These are phyloP conservation scores for Turnera subulata DNA, from an alignment of 345 rosid species.

Conservation along the genomic window DNA sequence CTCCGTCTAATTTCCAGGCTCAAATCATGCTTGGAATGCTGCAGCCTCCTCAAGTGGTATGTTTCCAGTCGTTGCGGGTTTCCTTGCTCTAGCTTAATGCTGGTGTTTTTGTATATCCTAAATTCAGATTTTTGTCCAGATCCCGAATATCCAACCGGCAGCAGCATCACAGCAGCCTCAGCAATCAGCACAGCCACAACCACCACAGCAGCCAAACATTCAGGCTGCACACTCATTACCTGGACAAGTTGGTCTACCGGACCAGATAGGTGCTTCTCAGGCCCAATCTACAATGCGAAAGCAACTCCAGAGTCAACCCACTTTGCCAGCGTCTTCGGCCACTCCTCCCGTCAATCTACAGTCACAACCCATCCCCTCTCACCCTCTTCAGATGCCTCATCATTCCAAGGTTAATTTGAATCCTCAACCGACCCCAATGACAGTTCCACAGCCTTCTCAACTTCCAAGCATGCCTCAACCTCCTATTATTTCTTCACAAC, in stretches of 20 bases:
- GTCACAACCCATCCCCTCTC: slow-evolving; percentile 56
- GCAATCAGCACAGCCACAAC: slow-evolving; percentile 51
- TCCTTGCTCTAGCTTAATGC: slow-evolving; percentile 3
- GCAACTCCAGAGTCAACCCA: slow-evolving; percentile 51
- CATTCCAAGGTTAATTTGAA: slow-evolving; percentile 64
- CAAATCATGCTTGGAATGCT: slow-evolving; percentile 99
- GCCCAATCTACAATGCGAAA: slow-evolving; percentile 48
- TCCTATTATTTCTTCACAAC: slow-evolving; percentile 62
- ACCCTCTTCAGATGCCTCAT: slow-evolving; percentile 47
- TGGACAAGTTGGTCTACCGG: slow-evolving; percentile 46
- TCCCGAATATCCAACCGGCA: slow-evolving; percentile 55
- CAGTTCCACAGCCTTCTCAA: slow-evolving; percentile 62
- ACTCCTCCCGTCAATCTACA: slow-evolving; percentile 47
- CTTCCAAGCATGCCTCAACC: slow-evolving; percentile 39
- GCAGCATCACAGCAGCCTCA: slow-evolving; percentile 50
- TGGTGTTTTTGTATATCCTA: slow-evolving; percentile 13
- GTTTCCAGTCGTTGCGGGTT: slow-evolving; percentile 12
- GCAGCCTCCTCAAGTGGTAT: slow-evolving; percentile 87
- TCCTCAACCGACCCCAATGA: slow-evolving; percentile 36
- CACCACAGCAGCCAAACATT: slow-evolving; percentile 42
- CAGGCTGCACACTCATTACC: slow-evolving; percentile 46
- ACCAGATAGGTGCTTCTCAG: slow-evolving; percentile 47
- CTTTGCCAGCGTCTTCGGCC: slow-evolving; percentile 42
- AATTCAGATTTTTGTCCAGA: slow-evolving; percentile 35
- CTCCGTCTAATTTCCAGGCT: slow-evolving; percentile 47